Evolutionary conservation across 108 stramenopile genomes (phyloP).

Genomic region (Nitzschia sp.): DNA sequence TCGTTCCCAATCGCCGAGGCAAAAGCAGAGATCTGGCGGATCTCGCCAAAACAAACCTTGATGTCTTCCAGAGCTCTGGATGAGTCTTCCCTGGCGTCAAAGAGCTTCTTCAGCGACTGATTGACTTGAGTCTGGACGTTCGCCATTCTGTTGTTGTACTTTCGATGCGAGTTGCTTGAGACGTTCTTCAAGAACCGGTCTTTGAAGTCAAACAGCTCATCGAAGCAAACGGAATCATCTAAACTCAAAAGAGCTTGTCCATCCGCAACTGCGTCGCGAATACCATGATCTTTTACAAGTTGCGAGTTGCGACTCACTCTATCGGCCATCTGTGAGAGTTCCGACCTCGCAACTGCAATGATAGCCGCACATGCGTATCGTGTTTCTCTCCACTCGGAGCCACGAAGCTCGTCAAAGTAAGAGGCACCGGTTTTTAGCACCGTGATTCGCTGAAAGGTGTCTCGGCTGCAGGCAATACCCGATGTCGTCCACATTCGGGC

Average conservation of each 20-base stretch:
- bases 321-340: neutral
- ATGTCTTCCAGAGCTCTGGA: neutral
- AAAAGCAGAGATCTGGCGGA: neutral
- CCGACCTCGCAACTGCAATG: neutral
- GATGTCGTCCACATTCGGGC: neutral
- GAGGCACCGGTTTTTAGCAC: neutral
- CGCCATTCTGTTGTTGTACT: neutral
- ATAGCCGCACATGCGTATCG: neutral
- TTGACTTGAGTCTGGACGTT: neutral
- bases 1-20: neutral
- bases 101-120: neutral
- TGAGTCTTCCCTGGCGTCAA: neutral
- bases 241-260: conserved; percentile 11
- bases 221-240: conserved; percentile 8
- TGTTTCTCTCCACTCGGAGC: conserved; percentile 9
- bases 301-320: conserved; percentile 1
- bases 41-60: neutral
- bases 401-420: neutral
- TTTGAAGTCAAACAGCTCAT: conserved; percentile 21
- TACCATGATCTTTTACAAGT: neutral
- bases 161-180: neutral
- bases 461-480: neutral
- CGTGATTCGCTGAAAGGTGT: neutral
- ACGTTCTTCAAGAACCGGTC: conserved; percentile 30
- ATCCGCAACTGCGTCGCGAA: conserved; percentile 5